Base-by-base conservation (phyloP, 2,329 filamentous ascomycete species). In the Pseudocercospora crystallina region DNA sequence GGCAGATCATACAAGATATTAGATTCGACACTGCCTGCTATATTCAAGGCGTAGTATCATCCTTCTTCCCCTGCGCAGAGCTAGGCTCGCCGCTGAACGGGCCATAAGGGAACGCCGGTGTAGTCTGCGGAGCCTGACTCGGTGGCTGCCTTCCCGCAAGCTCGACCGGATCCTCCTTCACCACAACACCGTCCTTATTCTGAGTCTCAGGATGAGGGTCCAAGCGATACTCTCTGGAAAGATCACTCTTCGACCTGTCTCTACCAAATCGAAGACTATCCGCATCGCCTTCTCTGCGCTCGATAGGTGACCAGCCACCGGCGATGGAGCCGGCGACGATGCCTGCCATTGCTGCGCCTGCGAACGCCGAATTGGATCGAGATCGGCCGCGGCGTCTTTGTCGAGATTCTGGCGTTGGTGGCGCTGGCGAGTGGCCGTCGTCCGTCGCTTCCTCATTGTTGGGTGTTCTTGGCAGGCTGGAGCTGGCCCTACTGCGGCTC, bases 321-420 rank as follows among this genome's bases (percentile, higher is more conserved):
- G 84, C 86, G 31, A 91, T 81, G 63, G 85, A 86, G 37, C 86
- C 87, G 8, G 87, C 88, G 43, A 91, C 82, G 51, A 91, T 85
- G 54, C 88, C 88, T n/a, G 87, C 86, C 87, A 90, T 90, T 54
- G 90, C 87, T 7, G 85, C 84, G 1, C 86, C 84, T 2, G 87
- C 87, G 9, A 91, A 77, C 1, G 86, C 86, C 26, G 86, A 90
- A 65, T 82, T 86, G 37, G 85, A 88, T 58, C 84, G 78, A 43
- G 86, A 87, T 44, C 86, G 81, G 48, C 77, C 80, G 43, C 86
- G 70, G 34, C 67, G 67, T 76, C 49, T 82, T 78, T 63, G 82
- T 13, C 81, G 4, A 76, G 83, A 43, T 76, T 86, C 62, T 66
- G 79, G 64, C 58, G 78, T 68, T 63, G 75, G 57, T 61, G 79